These are phyloP conservation scores for Ogataea dorogensis DNA, from an alignment of 805 yeast genomes.

Conservation along the genomic window DNA sequence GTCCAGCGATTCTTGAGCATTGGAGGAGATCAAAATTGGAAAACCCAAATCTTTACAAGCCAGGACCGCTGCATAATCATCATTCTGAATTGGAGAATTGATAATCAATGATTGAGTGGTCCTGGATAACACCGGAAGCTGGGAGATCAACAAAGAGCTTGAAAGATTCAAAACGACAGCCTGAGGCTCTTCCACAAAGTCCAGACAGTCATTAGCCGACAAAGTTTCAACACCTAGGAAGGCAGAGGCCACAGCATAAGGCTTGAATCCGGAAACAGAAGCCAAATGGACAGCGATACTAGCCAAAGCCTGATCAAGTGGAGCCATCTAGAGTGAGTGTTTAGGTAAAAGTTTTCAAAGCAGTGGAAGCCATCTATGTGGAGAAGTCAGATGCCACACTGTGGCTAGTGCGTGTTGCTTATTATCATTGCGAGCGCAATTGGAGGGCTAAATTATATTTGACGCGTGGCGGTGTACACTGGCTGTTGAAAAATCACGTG, in stretches of 20 bases:
- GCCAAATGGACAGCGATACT: slow-evolving; percentile 14
- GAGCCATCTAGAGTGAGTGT: slow-evolving; percentile 1
- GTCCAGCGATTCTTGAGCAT: slow-evolving; percentile 49
- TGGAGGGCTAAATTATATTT: slow-evolving; percentile 7
- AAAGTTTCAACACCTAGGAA: slow-evolving; percentile 19
- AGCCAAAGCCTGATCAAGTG: slow-evolving; percentile 5
- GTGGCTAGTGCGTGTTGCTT: slow-evolving; percentile 13
- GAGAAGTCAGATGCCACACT: slow-evolving; percentile 13
- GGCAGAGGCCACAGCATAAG: slow-evolving; percentile 17
- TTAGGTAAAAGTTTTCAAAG: slow-evolving; percentile 2
- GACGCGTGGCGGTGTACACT: slow-evolving; percentile 14
- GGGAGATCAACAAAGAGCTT: slow-evolving; percentile 52
- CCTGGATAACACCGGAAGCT: slow-evolving; percentile 54
- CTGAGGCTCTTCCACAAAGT: slow-evolving; percentile 38
- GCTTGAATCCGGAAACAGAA: slow-evolving; percentile 14
- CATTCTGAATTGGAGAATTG: slow-evolving; percentile 54
- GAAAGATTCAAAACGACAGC: slow-evolving; percentile 49
- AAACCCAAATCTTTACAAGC: slow-evolving; percentile 68
- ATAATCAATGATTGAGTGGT: slow-evolving; percentile 46
- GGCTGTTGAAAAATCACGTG: slow-evolving; percentile 16
- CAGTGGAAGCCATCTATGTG: background rate
- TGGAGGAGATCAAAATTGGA: slow-evolving; percentile 66
- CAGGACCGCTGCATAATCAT: slow-evolving; percentile 70
- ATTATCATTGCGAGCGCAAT: slow-evolving; percentile 5
- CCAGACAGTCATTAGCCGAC: slow-evolving; percentile 52